Evolutionary conservation across 2,329 filamentous ascomycete species (phyloP).

Genomic region (Myriosclerotinia duriaeana): DNA sequence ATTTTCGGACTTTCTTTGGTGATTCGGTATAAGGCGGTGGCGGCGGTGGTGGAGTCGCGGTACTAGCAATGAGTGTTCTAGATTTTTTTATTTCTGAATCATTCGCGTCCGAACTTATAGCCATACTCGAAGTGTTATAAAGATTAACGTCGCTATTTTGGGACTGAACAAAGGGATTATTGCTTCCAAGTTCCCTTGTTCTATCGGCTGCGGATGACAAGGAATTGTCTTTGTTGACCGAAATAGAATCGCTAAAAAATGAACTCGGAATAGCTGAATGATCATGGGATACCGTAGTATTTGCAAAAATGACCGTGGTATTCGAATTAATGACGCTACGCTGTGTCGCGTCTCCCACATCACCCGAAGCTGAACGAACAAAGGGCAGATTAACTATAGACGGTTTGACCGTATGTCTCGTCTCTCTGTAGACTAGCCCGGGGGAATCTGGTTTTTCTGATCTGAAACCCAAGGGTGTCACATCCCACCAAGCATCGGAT

Average conservation of each 20-base stretch:
- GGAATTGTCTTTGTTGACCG: conserved; percentile 29
- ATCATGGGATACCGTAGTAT: background rate
- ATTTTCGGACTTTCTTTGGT: conserved; percentile 42
- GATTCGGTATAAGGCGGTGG: conserved; percentile 41
- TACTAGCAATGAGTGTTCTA: conserved; percentile 19
- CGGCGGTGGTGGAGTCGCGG: conserved; percentile 27
- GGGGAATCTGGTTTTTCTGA: conserved; percentile 28
- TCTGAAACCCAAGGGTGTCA: conserved; percentile 24
- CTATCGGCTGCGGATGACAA: conserved; percentile 25
- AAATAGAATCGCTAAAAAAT: conserved; percentile 11
- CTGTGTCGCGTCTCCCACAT: conserved; percentile 24
- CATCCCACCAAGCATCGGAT: conserved; percentile 45
- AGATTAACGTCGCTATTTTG: conserved; percentile 24
- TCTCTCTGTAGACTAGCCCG: conserved; percentile 30
- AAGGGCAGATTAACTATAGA: conserved; percentile 35
- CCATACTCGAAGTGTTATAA: conserved; percentile 18
- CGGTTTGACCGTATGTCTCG: conserved; percentile 36
- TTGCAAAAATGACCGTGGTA: background rate
- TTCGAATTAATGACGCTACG: conserved; percentile 23
- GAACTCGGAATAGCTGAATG: background rate
- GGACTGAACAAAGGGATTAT: conserved; percentile 35
- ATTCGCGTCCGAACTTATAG: background rate
- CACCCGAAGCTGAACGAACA: conserved; percentile 30
- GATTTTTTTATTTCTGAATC: conserved; percentile 3
- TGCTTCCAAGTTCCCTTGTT: conserved; percentile 28